These are phyloP conservation scores for Phialophora expanda DNA, from an alignment of 2,329 filamentous ascomycete species.

Conservation along the genomic window DNA sequence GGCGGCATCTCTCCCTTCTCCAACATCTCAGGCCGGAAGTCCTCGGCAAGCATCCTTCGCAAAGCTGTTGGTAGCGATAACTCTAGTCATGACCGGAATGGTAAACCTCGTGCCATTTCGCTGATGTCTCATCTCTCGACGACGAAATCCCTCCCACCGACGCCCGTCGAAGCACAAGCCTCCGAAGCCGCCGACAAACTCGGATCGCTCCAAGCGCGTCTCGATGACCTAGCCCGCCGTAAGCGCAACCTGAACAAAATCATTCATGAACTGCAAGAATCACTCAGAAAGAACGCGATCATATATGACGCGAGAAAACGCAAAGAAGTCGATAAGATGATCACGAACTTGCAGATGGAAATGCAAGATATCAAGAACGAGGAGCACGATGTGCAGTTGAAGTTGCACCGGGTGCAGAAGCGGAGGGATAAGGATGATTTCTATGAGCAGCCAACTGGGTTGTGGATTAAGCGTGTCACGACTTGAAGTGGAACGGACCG, in stretches of 20 bases:
- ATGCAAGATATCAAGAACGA: slow-evolving; percentile 75
- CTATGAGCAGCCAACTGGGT: slow-evolving; percentile 62
- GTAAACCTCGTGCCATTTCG: slow-evolving; percentile 31
- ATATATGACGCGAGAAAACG: slow-evolving; percentile 68
- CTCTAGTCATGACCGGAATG: slow-evolving; percentile 10
- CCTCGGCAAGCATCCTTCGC: slow-evolving; percentile 34
- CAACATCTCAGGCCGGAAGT: slow-evolving; percentile 32
- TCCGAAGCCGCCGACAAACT: slow-evolving; percentile 64
- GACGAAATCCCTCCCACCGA: slow-evolving; percentile 64
- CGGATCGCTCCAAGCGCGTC: slow-evolving; percentile 67
- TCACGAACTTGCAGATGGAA: slow-evolving; percentile 69
- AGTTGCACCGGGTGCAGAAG: slow-evolving; percentile 75
- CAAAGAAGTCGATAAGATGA: slow-evolving; percentile 64
- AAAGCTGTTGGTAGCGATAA: slow-evolving; percentile 29
- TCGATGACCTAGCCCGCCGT: slow-evolving; percentile 69
- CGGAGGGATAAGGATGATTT: slow-evolving; percentile 68
- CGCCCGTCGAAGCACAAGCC: slow-evolving; percentile 61
- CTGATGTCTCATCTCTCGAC: slow-evolving; percentile 42
- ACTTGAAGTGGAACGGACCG: slow-evolving; percentile 50
- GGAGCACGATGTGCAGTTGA: slow-evolving; percentile 78
- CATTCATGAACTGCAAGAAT: slow-evolving; percentile 76
- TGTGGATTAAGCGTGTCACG: slow-evolving; percentile 82
- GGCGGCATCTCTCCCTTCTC: slow-evolving; percentile 42
- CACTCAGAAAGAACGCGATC: slow-evolving; percentile 74
- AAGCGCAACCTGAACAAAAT: slow-evolving; percentile 73